These are phyloP conservation scores for Neotropicomus parvogracilis DNA, from an alignment of 1,284 basidiomycete species.

Conservation along the genomic window DNA sequence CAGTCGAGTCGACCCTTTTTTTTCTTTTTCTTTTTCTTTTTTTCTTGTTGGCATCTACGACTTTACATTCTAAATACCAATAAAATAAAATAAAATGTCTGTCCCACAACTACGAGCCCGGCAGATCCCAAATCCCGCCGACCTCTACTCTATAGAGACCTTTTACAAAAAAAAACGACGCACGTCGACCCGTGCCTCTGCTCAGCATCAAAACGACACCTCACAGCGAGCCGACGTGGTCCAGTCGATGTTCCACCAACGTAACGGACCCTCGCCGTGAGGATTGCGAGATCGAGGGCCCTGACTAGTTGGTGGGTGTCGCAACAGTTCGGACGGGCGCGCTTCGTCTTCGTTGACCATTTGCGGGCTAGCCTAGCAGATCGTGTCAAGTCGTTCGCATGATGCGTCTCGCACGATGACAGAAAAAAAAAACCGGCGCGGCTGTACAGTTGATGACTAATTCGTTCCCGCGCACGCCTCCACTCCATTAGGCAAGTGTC, in stretches of 20 bases:
- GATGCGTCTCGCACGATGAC: neutral
- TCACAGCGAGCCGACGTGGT: constrained; percentile 36
- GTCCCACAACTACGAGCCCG: constrained; percentile 58
- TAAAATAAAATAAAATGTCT: constrained; percentile 36
- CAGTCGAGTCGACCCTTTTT: neutral
- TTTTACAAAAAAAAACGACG: constrained; percentile 20
- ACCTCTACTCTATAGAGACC: constrained; percentile 59
- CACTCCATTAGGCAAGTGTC: constrained; percentile 18
- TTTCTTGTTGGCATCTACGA: too few species aligned
- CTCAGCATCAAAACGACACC: constrained; percentile 46
- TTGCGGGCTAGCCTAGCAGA: neutral
- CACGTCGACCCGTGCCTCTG: constrained; percentile 39
- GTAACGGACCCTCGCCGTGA: constrained; percentile 51
- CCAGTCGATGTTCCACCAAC: constrained; percentile 50
- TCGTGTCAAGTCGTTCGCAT: too few species aligned
- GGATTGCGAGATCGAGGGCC: constrained; percentile 35
- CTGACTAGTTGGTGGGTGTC: constrained; percentile 53
- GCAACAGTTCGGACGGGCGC: too few species aligned
- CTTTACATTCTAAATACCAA: constrained; percentile 15
- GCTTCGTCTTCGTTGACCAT: neutral
- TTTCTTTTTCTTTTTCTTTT: too few species aligned
- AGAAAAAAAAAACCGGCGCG: neutral
- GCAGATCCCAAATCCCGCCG: constrained; percentile 29
- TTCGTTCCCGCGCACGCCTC: constrained; percentile 13
- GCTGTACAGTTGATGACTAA: constrained; percentile 26